Percentiles rank a stretch among this genome's conserved stretches.
These are phyloP conservation scores for Trametopsis cervina DNA, from an alignment of 768 basidiomycete species.

Conservation along the genomic window DNA sequence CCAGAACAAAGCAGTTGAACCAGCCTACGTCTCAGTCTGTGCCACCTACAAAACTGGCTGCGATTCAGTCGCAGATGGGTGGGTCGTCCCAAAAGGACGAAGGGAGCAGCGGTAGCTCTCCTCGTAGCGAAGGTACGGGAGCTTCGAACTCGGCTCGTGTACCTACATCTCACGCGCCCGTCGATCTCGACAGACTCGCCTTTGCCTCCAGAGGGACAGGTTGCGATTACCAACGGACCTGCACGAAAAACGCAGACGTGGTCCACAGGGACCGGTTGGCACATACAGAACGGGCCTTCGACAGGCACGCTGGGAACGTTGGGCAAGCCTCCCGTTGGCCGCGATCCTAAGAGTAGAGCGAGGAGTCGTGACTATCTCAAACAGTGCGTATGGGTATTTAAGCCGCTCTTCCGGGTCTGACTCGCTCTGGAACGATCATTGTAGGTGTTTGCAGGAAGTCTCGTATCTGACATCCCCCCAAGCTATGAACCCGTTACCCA, in stretches of 20 bases:
- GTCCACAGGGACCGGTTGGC: constrained; percentile 36
- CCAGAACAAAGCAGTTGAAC: constrained; percentile 75
- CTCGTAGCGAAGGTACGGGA: constrained; percentile 69
- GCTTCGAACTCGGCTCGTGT: constrained; percentile 8
- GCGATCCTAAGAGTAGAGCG: constrained; percentile 94
- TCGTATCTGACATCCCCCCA: constrained; percentile 95
- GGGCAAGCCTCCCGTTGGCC: constrained; percentile 70
- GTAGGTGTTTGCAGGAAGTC: constrained; percentile 93
- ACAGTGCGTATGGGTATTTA: constrained; percentile 50
- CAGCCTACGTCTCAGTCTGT: constrained; percentile 51
- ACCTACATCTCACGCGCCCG: constrained; percentile 10
- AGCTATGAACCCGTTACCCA: constrained; percentile 94
- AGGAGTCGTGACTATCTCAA: constrained; percentile 95
- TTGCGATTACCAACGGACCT: constrained; percentile 50
- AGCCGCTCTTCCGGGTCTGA: not conserved
- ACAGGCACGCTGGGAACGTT: constrained; percentile 38
- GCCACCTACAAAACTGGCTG: constrained; percentile 58
- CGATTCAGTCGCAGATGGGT: constrained; percentile 48
- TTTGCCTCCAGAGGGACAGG: constrained; percentile 55
- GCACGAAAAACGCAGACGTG: constrained; percentile 50
- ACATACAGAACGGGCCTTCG: constrained; percentile 38
- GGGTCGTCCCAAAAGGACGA: constrained; percentile 60
- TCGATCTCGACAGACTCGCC: constrained; percentile 52
- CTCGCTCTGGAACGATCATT: not conserved
- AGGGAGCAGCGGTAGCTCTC: constrained; percentile 76